Base-by-base conservation (phyloP, 495 filamentous ascomycete genomes). In the Talaromyces nanjingensis region DNA sequence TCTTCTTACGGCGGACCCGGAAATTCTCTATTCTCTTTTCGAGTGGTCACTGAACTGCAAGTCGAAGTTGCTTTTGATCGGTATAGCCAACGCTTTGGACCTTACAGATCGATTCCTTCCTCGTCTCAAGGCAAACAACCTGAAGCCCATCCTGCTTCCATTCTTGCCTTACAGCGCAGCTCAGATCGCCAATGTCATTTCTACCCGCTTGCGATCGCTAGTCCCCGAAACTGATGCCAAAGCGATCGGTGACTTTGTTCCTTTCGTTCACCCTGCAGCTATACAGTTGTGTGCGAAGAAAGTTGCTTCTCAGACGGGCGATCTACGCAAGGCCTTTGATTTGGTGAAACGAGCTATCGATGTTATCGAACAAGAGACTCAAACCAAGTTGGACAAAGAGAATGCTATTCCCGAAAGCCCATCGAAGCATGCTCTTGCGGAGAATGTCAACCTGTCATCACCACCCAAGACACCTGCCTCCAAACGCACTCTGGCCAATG, bases 11-110 rank as follows among this genome's bases (percentile, higher is more conserved):
- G 75, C 94, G 22, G 96, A 97, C 70, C 77, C 90, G 27, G 91
- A 93, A 64, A 85, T 92, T 42, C 81, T 99, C 16, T 96, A 97
- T 74, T 89, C 86, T 29, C 75, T 99, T 34, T 98, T 99, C 64
- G 91, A 96, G 67, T 97, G 92, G 91, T 93, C 96, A 14, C 78
- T 98, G 64, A 83, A 89, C 22, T 82, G 80, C 60, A 84, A 84
- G 5, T 97, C 93, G 2, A 86, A 84, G 9, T 85, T 99, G 2
- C 76, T 93, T 24, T 76, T 98, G 25, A 83, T 99, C 45, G 94
- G 94, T 45, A 97, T 99, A 69, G 96, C 94, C 58, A 99, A 99
- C 69, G 96, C 94, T 2, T 82, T 99, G 61, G 94, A 99, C 70
- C 77, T 99, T 47, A 97, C 96, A 0, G 93, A 97, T 70, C 90